Evolutionary conservation across 108 stramenopile genomes (phyloP).

Genomic region (Pseudonitzschia multiseries): DNA sequence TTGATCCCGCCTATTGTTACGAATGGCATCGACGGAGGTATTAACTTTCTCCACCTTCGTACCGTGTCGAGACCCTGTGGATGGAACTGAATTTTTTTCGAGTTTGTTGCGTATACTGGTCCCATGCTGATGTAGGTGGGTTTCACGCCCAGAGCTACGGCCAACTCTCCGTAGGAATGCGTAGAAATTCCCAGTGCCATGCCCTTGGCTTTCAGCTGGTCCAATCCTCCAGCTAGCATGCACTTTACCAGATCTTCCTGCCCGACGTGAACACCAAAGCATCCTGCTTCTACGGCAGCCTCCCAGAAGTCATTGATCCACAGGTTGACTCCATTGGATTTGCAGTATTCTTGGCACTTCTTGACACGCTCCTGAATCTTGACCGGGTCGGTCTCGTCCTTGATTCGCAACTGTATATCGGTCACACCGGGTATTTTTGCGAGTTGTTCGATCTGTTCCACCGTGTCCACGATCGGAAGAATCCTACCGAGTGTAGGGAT

Average conservation of each 20-base stretch:
- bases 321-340: constrained; percentile 58
- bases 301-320: constrained; percentile 95
- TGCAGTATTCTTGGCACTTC: constrained; percentile 58
- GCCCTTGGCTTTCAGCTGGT: constrained; percentile 38
- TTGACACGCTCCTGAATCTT: constrained; percentile 51
- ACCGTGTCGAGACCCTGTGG: constrained; percentile 83
- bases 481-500: constrained; percentile 60
- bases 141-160: constrained; percentile 76
- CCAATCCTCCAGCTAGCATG: constrained; percentile 54
- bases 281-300: constrained; percentile 69
- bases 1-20: constrained; percentile 90
- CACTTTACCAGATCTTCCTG: constrained; percentile 89
- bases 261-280: constrained; percentile 91
- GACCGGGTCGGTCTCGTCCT: constrained; percentile 59
- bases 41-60: constrained; percentile 75
- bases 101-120: constrained; percentile 83
- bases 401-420: constrained; percentile 85
- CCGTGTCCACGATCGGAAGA: constrained; percentile 79
- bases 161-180: constrained; percentile 88
- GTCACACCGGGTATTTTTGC: constrained; percentile 42
- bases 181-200: constrained; percentile 89
- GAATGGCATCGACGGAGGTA: constrained; percentile 74
- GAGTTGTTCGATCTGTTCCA: constrained; percentile 63
- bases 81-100: constrained; percentile 85
- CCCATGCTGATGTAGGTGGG: constrained; percentile 91